phyloP scores from a whole-genome alignment of 495 filamentous ascomycete species.

The Penicillium egyptiacum region DNA sequence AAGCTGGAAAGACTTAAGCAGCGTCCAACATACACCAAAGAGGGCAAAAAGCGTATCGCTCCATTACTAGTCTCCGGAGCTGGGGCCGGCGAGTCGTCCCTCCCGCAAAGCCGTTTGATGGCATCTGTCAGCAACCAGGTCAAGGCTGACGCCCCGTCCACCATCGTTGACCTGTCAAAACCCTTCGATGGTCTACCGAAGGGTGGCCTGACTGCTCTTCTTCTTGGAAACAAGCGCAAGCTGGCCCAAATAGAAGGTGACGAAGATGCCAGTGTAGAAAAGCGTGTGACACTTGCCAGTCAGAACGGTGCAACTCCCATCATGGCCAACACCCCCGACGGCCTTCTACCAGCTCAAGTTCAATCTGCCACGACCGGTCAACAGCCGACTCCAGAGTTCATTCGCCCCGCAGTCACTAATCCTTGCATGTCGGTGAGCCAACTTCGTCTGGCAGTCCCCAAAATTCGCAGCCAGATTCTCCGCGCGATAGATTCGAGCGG shows the following conservation, averaged over 20 bases:
- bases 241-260: slow-evolving; percentile 63
- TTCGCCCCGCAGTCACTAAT: slow-evolving; percentile 83
- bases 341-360: slow-evolving; percentile 64
- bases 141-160: slow-evolving; percentile 73
- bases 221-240: slow-evolving; percentile 93
- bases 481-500: slow-evolving; percentile 48
- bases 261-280: slow-evolving; percentile 66
- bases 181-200: slow-evolving; percentile 92
- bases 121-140: slow-evolving; percentile 61
- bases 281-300: slow-evolving; percentile 55
- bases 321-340: slow-evolving; percentile 72
- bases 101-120: slow-evolving; percentile 82
- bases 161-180: slow-evolving; percentile 86
- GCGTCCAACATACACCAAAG: slow-evolving; percentile 90
- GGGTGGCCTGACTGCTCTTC: slow-evolving; percentile 78
- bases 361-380: slow-evolving; percentile 56
- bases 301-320: slow-evolving; percentile 70
- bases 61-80: slow-evolving; percentile 86
- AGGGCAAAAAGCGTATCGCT: slow-evolving; percentile 93
- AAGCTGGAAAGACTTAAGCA: slow-evolving; percentile 81
- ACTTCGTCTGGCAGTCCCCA: slow-evolving; percentile 85
- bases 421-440: slow-evolving; percentile 79
- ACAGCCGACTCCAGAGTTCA: slow-evolving; percentile 76
- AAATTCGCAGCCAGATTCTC: slow-evolving; percentile 76
- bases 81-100: slow-evolving; percentile 75